Evolutionary conservation across 768 basidiomycete species (phyloP), one percentile per base, ranked within the genome.

Genomic region (Paxillus ammoniavirescens): DNA sequence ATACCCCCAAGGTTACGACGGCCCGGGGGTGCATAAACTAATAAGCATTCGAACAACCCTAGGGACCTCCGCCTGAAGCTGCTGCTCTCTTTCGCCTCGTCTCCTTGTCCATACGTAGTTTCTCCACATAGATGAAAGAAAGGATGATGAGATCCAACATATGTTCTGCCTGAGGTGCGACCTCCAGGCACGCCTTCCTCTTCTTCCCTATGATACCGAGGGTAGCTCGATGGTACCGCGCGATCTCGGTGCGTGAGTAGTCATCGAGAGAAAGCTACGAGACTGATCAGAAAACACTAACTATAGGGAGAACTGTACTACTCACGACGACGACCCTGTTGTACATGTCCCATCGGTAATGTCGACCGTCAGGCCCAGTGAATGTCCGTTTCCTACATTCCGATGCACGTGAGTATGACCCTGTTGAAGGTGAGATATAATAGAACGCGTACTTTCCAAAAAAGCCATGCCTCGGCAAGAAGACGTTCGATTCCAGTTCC

Each of bases 301-400:
- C 3, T 6, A 26, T 4, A 26, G 6, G 26, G 26, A 26, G 6
- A 4, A 26, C 6, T 26, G 26, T 26, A 26, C 26, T 2, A 26
- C 26, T 26, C 26, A 26, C 26, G 26, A 26, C 26, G 26, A 26
- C 26, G 26, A 26, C 26, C 26, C 26, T 26, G 26, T 26, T 26
- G 17, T 54, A 1, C 47, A 72, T 54, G 9, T 60, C 57, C 73
- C 73, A 75, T 43, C 63, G 60, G 38, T 73, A 74, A 42, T 53
- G 58, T 23, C 53, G 65, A 5, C 66, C 70, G 40, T 73, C 72
- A 1, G 57, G 66, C 0, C 66, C 73, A 4, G 47, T 64, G 51
- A 75, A 74, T 1, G 65, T 61, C 26, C 63, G 59, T 21, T 59
- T 65, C 33, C 63, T 67, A 33, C n/a, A 26, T 26, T 26, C 26